A percentile compares a stretch with the other conserved stretches of the same genome.
Evolutionary conservation across 2,329 filamentous ascomycete species (phyloP).

Genomic region (Paracoccidioides lutzii): DNA sequence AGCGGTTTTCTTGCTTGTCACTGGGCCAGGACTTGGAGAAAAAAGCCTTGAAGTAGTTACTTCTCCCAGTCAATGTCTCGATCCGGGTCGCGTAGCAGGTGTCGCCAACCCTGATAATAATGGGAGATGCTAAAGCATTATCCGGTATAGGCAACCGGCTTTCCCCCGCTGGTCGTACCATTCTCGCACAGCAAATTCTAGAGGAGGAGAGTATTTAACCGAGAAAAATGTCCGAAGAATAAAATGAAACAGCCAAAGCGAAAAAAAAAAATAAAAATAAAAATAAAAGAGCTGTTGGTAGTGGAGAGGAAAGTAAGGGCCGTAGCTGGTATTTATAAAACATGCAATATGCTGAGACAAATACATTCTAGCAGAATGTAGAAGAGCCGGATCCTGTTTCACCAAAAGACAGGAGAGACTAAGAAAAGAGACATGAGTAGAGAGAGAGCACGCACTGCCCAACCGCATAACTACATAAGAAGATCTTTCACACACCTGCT

Average conservation of each 20-base stretch:
- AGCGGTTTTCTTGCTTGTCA: slow-evolving; percentile 4
- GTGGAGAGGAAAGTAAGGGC: neutral
- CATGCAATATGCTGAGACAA: neutral
- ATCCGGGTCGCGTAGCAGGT: slow-evolving; percentile 1
- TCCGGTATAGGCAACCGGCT: neutral
- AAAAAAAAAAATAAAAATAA: too few relatives aligned
- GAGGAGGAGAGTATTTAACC: neutral
- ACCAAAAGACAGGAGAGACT: neutral
- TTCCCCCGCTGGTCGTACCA: neutral
- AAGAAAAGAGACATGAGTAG: too few relatives aligned
- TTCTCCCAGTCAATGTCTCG: slow-evolving; percentile 4
- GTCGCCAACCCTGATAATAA: slow-evolving; percentile 6
- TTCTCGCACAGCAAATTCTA: neutral
- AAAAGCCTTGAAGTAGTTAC: slow-evolving; percentile 6
- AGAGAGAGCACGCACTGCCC: too few relatives aligned
- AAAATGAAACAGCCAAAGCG: neutral
- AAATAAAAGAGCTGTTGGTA: neutral
- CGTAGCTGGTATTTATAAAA: neutral
- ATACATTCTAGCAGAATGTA: neutral
- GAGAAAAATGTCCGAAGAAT: neutral
- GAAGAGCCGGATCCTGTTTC: neutral
- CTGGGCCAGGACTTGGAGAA: slow-evolving; percentile 5
- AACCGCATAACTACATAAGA: too few relatives aligned
- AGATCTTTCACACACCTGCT: too few relatives aligned
- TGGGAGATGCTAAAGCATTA: neutral